Evolutionary conservation across 2,329 filamentous ascomycete species (phyloP), one percentile per base, ranked within the genome.

Genomic region (Fusarium sp.): DNA sequence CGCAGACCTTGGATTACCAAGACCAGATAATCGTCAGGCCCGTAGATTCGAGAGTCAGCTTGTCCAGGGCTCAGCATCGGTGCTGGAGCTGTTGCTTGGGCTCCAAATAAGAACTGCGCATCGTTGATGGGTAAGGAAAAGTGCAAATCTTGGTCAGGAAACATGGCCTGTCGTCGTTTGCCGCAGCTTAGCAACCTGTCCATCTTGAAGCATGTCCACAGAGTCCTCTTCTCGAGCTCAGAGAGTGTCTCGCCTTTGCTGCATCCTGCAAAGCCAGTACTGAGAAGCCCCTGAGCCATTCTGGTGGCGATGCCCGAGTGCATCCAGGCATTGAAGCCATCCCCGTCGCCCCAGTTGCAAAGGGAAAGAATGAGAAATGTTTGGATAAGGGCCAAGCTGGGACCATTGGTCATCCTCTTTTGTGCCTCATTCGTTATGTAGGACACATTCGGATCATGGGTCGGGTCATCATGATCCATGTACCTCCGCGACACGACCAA

Each of bases 251-350:
- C 67, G 6, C 49, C 62, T 5, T 68, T 77, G 1, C 62, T 65
- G 11, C 71, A 72, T 2, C 63, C 67, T 2, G 73, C 66, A 3
- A 77, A 71, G 0, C 75, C 73, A 0, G 73, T 72, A 10, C 76
- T 76, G 1, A 78, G 61, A 1, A 77, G 17, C 0, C 76, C 76
- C 16, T 77, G 76, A 1, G 75, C 76, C 76, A 78, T 78, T 17
- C 76, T 51, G 0, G 73, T 72, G 1, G 76, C 76, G 22, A 78
- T 75, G 0, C 76, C 76, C 0, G 70, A 74, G 2, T 78, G 76
- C 76, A 78, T 78, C 76, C 76, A 78, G 1, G 76, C 76, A 20
- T 67, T 77, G 33, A 78, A 78, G 0, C 76, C 76, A n/a, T 78
- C 75, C 0, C 76, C 75, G 2, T 78, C 73, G 0, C 76, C 76